Evolutionary conservation across 371 early-diverging fungal genomes (phyloP).

Genomic region (Mortierella sp.): DNA sequence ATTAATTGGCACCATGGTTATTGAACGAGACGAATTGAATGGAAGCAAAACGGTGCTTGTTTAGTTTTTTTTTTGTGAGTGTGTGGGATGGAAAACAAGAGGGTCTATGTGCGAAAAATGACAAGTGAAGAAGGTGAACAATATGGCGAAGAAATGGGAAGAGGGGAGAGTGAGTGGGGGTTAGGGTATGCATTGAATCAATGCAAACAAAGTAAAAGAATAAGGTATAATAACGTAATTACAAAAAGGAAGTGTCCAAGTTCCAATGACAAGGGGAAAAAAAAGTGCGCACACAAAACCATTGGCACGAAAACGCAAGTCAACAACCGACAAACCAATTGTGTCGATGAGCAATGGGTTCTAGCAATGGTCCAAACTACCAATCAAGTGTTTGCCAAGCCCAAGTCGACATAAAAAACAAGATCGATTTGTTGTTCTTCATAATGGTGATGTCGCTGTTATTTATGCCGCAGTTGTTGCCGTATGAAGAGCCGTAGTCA

Average conservation of each 20-base stretch:
- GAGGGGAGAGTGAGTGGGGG: conserved; percentile 2
- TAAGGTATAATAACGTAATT: neutral
- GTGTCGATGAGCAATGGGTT: neutral
- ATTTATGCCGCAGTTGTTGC: neutral
- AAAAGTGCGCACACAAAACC: neutral
- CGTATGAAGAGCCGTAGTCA: neutral
- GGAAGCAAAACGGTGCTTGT: neutral
- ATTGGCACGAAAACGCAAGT: neutral
- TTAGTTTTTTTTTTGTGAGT: neutral
- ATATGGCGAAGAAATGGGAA: neutral
- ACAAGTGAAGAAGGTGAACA: neutral
- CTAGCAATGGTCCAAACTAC: neutral
- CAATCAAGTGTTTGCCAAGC: neutral
- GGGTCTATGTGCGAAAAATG: neutral
- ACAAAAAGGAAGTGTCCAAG: neutral
- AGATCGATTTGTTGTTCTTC: neutral
- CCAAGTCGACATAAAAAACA: neutral
- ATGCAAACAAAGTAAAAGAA: neutral
- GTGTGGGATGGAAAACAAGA: neutral
- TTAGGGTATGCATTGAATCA: neutral
- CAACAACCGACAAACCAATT: neutral
- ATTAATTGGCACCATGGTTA: no score
- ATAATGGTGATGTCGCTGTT: neutral
- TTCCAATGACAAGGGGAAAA: neutral
- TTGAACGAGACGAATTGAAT: no score